These are phyloP conservation scores for Ogataea sp. DNA, from an alignment of 805 yeast genomes.

Conservation along the genomic window DNA sequence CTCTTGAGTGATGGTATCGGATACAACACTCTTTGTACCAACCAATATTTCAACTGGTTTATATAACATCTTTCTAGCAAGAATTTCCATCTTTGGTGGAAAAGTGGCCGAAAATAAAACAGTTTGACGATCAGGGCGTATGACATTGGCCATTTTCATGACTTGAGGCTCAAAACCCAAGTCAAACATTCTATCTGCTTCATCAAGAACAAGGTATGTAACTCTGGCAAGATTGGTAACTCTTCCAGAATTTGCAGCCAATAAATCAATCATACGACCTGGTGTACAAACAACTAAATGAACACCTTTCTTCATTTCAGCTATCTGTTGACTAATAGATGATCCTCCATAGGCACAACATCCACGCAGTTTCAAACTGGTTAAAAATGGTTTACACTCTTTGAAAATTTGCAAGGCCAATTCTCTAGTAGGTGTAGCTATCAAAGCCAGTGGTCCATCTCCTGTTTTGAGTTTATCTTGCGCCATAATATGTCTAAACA, in stretches of 20 bases:
- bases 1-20: slow-evolving; percentile 68
- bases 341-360: slow-evolving; percentile 92
- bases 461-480: slow-evolving; percentile 48
- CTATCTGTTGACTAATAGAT: slow-evolving; percentile 72
- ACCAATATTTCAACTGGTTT: slow-evolving; percentile 71
- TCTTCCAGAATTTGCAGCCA: slow-evolving; percentile 77
- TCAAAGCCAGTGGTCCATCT: slow-evolving; percentile 70
- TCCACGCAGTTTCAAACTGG: slow-evolving; percentile 39
- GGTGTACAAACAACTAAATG: slow-evolving; percentile 91
- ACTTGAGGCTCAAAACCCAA: slow-evolving; percentile 97
- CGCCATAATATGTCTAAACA: slow-evolving; percentile 75
- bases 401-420: slow-evolving; percentile 75
- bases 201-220: slow-evolving; percentile 85
- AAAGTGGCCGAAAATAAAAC: slow-evolving; percentile 93
- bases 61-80: slow-evolving; percentile 58
- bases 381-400: slow-evolving; percentile 54
- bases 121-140: slow-evolving; percentile 82
- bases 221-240: slow-evolving; percentile 59
- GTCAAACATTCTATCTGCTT: slow-evolving; percentile 95
- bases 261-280: slow-evolving; percentile 83
- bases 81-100: slow-evolving; percentile 66
- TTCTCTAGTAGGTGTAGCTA: slow-evolving; percentile 90
- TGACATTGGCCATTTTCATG: slow-evolving; percentile 62
- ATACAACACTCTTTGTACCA: slow-evolving; percentile 75
- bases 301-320: slow-evolving; percentile 67